Base-by-base conservation (phyloP, 148 eudicot genomes). In the Rheum nobile region DNA sequence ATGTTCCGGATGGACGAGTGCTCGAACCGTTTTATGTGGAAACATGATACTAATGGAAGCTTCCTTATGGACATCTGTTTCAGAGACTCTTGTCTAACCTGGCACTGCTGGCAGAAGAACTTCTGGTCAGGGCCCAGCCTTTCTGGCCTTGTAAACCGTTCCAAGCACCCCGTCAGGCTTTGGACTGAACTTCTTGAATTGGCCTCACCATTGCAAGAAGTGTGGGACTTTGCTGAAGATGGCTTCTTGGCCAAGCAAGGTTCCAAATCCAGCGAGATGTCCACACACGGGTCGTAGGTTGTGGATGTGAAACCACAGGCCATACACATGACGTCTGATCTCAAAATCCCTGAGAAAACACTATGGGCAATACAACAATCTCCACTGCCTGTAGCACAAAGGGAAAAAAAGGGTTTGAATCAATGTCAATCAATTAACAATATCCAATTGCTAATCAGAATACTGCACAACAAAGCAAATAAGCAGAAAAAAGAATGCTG, bases 291-390 rank as follows among this genome's bases (percentile, higher is more conserved):
- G 76, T 90, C 96, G 42, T 85, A 86, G n/a, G 90, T 90, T 24
- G 92, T 86, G 14, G 96, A 90, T 72, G 92, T 88, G 77, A 86
- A 90, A 44, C 96, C 96, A 71, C 96, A 90, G 22, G 90, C 83
- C 79, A 88, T 86, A 71, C 96, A 90, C 92, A 88, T 90, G 77
- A 88, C 88, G 73, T 90, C 96, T 6, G 96, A 90, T 67, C 92
- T 82, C 78, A 90, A 79, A 69, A 85, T 84, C 59, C 96, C 96
- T 31, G 90, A 90, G 75, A 90, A 90, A 50, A 90, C 96, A 80
- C 85, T 85, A 75, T 90, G 96, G 28, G 89, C 96, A 48, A 90
- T 84, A 67, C 96, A 90, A 73, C 96, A 90, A 71, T 90, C 90
- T 74, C 90, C 93, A 69, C 82, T 87, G 21, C 84, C 97, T 89